Base-by-base conservation (phyloP, 1,284 basidiomycete genomes). In the Ganoderma sp. region DNA sequence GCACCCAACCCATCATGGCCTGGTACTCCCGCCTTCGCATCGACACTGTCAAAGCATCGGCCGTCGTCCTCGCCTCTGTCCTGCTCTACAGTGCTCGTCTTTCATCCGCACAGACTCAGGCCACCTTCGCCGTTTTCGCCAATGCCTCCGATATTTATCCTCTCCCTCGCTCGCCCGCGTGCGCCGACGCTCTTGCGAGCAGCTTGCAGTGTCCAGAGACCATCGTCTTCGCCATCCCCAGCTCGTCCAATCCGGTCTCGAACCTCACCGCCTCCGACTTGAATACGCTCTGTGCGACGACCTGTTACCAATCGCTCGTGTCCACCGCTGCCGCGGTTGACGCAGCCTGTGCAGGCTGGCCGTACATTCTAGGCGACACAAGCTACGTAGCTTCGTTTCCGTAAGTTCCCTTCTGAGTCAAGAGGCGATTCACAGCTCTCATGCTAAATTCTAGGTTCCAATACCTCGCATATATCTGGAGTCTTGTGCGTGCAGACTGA, bases 71-170 rank as follows among this genome's bases (percentile, higher is more conserved):
- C n/a, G 45, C n/a, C 8, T 19, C 45, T 10, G 45, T 48, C 10
- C 45, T 48, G 9, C 45, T 48, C n/a, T 12, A 22, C n/a, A 22
- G 19, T 48, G 8, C 45, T 2, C 45, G 7, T 19, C 45, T 22
- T 3, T 48, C 60, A 5, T 48, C 45, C 12, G 45, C 45, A 48
- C 45, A 48, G 45, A n/a, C n/a, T n/a, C 45, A 48, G 45, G 10
- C 45, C n/a, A 22, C 45, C 8, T 48, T 48, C 45, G n/a, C n/a
- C n/a, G 45, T 61, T 4, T 68, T 50, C 37, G 17, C 67, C 17
- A 60, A 68, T 45, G 39, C 67, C 17, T 64, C 67, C 14, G 67
- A 68, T 22, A 68, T 68, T 28, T 68, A 68, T 42, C 67, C 67
- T 1, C 39, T 63, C 9, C 67, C 67, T 2, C 48, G 34, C 28